phyloP scores from a whole-genome alignment of 1,284 basidiomycete genomes.

The Puccinia coronata region DNA sequence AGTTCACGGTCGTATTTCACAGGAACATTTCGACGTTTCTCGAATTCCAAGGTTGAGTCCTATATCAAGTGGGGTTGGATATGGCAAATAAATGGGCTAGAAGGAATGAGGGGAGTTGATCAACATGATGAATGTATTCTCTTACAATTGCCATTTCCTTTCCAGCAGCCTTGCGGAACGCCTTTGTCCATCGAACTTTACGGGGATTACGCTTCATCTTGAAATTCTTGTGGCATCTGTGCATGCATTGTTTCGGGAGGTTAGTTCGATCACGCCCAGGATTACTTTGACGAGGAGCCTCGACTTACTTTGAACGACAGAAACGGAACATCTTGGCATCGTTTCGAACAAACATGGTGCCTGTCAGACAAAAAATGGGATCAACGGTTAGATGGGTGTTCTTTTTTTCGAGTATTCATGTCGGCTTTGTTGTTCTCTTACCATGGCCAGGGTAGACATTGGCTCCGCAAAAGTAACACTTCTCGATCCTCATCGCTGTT shows the following conservation, averaged over 20 bases:
- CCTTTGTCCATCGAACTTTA: slow-evolving; percentile 99
- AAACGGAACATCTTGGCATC: slow-evolving; percentile 95
- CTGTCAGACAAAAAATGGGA: slow-evolving; percentile 60
- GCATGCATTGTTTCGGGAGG: neutral
- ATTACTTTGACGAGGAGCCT: too few species aligned
- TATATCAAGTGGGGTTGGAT: slow-evolving; percentile 57
- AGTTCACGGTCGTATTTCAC: slow-evolving; percentile 96
- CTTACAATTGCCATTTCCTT: slow-evolving; percentile 99
- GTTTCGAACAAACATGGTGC: slow-evolving; percentile 89
- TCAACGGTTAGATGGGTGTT: neutral
- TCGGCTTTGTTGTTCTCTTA: slow-evolving; percentile 56
- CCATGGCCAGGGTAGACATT: slow-evolving; percentile 94
- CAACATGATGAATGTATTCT: slow-evolving; percentile 49
- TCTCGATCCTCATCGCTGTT: slow-evolving; percentile 57
- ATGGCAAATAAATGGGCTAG: neutral
- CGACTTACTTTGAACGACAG: slow-evolving; percentile 85
- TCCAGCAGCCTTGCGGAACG: slow-evolving; percentile 84
- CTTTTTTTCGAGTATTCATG: neutral
- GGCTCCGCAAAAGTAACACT: slow-evolving; percentile 72
- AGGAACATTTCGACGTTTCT: slow-evolving; percentile 97
- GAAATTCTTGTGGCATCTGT: slow-evolving; percentile 94
- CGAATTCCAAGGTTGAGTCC: slow-evolving; percentile 99
- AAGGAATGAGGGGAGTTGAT: slow-evolving; percentile 4
- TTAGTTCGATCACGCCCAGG: neutral
- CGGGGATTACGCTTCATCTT: slow-evolving; percentile 99